These are phyloP conservation scores for Grosmannia clavigera DNA, from an alignment of 2,329 filamentous ascomycete species.

Conservation along the genomic window DNA sequence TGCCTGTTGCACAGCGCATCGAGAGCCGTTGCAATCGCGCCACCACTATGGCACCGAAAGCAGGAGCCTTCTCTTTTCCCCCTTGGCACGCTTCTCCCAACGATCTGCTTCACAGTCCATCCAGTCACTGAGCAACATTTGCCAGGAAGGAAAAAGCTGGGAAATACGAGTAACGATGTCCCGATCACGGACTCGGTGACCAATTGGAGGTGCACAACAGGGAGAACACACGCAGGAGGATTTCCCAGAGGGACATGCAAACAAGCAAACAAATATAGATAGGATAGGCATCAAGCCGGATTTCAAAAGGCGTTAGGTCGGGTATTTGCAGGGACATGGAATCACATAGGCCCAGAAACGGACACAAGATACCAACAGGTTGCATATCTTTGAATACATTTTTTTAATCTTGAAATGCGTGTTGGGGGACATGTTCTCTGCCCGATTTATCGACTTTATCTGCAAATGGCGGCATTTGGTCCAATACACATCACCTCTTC, in stretches of 20 bases:
- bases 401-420: not conserved
- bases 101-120: no score
- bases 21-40: not conserved
- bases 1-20: not conserved
- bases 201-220: not conserved
- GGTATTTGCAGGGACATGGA: not conserved
- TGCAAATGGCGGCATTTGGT: no score
- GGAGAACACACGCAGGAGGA: not conserved
- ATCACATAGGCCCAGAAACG: not conserved
- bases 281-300: not conserved
- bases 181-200: not conserved
- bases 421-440: not conserved
- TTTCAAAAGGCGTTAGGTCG: not conserved
- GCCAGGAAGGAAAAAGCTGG: not conserved
- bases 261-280: not conserved
- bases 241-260: not conserved
- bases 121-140: not conserved
- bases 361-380: not conserved
- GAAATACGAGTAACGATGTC: not conserved
- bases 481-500: not conserved
- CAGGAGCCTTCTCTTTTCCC: not conserved
- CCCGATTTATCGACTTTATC: not conserved
- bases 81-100: not conserved
- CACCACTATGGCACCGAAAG: not conserved
- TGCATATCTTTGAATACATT: not conserved